Evolutionary conservation across 495 filamentous ascomycete species (phyloP), one percentile per base, ranked within the genome.

Genomic region (Aspergillus biplanus): DNA sequence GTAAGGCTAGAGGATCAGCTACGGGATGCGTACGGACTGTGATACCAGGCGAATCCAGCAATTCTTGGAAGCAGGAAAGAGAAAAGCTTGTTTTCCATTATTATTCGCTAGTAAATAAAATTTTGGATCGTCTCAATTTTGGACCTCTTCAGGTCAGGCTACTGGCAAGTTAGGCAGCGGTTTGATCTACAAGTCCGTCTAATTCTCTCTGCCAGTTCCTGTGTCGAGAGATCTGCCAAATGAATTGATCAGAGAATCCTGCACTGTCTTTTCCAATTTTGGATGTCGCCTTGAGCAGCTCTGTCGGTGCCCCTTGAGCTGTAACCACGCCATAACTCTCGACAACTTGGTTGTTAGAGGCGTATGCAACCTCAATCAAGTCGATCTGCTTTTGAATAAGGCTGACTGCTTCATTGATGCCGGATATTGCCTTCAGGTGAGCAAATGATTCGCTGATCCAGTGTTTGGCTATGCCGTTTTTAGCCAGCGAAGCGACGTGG

Each of bases 391-490:
- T 73, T 55, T 82, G 67, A 16, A 93, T 85, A 21, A 96, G 77
- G 4, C 84, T 71, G 0, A 91, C 90, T 3, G 81, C 87, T 68
- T 93, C 89, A 31, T 90, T 87, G 0, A 87, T 85, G 35, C 89
- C 88, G 42, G 89, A 88, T 66, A 97, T 89, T 33, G 90, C 73
- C 80, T 96, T 92, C 56, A 93, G 75, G 63, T 93, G 87, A 4
- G 91, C 87, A 69, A 93, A 96, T 0, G 91, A 87, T 74, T 96
- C 91, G 60, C 91, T 84, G 27, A 96, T 78, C 90, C 90, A 96
- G 78, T 93, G 89, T 56, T 92, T 77, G 2, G 90, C 91, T 21
- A 92, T 85, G 6, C 93, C 92, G 59, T 86, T 91, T 76, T 87
- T 87, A 39, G 82, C 73, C 6, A 96, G 81, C 1, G 81, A 81